Base-by-base conservation (phyloP, 2,329 filamentous ascomycete genomes). In the Fusarium algeriense region DNA sequence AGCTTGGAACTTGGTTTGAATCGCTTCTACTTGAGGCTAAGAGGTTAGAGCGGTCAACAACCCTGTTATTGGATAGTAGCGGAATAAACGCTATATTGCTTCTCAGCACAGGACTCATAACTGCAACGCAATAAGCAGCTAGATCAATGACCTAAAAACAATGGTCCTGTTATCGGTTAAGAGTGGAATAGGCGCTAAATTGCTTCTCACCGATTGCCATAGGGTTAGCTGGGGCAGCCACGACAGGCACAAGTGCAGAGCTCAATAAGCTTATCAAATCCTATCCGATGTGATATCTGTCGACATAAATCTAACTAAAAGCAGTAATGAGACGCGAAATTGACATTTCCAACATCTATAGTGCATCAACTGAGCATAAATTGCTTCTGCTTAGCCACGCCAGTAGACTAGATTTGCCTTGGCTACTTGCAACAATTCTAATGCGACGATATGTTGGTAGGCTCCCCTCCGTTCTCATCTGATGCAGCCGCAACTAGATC, bases 261-360 rank as follows among this genome's bases (percentile, higher is more conserved):
- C 34, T 63, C 8, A 12, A 35, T 35, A 35, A 35, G 20, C 30
- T 35, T 35, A 35, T 35, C 48, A n/a, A 19, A 26, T 35, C 23
- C 12, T 50, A 32, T 13, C 48, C 1, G 3, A 20, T 52, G 32
- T n/a, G 48, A 38, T 32, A 26, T n/a, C 15, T 5, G 2, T 11
- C 10, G 20, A 7, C 17, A 14, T 8, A 7, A 35, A 19, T 4
- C 20, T 49, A 5, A 23, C 30, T 13, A 6, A 49, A 23, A 0
- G 4, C 4, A 9, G 9, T 7, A 37, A 6, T 12, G 20, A 7
- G 17, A 45, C 2, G 26, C 10, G 0, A 26, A 28, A 9, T 6
- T 6, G 5, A 7, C 6, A 45, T 26, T 26, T 5, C 2, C 6
- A 28, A 32, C 19, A 6, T 5, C 26, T 11, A 6, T 14, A 17